Percentiles rank a stretch among this genome's conserved stretches.
Conservation (phyloP, 768 basidiomycete genomes). For the Hericium alpestre region DNA sequence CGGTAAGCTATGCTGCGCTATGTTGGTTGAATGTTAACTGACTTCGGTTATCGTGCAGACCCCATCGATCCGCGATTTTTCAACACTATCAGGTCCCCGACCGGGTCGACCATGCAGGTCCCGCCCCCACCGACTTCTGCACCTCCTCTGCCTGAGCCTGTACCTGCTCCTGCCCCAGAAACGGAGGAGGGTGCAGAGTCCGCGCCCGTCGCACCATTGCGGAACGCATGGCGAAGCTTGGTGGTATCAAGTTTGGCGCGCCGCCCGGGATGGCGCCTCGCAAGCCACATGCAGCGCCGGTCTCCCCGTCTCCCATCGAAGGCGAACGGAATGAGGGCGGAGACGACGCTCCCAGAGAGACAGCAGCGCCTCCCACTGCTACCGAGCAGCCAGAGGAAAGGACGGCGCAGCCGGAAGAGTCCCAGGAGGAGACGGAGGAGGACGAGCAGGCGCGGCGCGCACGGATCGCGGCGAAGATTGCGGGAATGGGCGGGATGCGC, state of each 20-base stretch:
- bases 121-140: conserved; percentile 2
- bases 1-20: conserved; percentile 14
- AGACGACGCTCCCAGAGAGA: not conserved
- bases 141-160: not conserved
- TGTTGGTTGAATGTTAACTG: not conserved
- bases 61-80: conserved; percentile 61
- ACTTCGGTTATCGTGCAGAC: conserved; percentile 28
- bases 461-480: conserved; percentile 44
- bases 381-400: too few relatives aligned
- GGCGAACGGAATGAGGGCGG: not conserved
- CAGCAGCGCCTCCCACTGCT: too few relatives aligned
- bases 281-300: not conserved
- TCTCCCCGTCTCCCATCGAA: not conserved
- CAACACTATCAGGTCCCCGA: conserved; percentile 31
- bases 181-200: conserved; percentile 19
- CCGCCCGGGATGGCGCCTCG: conserved; percentile 34
- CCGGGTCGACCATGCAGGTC: not conserved
- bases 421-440: conserved; percentile 37
- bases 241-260: conserved; percentile 74
- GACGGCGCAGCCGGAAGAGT: not conserved
- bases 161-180: not conserved
- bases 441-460: conserved; percentile 48
- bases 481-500: conserved; percentile 47
- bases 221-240: conserved; percentile 90
- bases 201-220: conserved; percentile 61